Percentiles rank a stretch among this genome's conserved stretches.
phyloP scores from a whole-genome alignment of 169 alveolate species.

The Cryptosporidium ubiquitum region DNA sequence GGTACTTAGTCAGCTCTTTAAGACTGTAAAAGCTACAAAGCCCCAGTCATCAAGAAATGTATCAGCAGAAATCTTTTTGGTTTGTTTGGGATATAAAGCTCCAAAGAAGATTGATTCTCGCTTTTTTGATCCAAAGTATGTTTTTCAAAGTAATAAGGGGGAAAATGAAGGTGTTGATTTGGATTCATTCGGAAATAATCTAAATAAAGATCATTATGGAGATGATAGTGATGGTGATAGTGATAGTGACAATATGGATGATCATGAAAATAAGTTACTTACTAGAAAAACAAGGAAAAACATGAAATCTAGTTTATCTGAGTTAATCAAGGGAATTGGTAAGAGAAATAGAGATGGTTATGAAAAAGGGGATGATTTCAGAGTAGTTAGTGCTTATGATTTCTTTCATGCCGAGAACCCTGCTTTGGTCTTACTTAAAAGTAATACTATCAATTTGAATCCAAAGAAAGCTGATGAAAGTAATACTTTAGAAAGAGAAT shows the following conservation, averaged over 20 bases:
- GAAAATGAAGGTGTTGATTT: background rate
- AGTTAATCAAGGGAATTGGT: conserved; percentile 81
- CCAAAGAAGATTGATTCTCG: conserved; percentile 94
- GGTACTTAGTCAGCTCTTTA: conserved; percentile 95
- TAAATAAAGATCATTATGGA: conserved; percentile 21
- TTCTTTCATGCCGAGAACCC: conserved; percentile 83
- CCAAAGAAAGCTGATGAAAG: conserved; percentile 49
- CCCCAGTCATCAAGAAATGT: conserved; percentile 97
- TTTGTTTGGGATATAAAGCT: conserved; percentile 94
- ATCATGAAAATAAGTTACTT: conserved; percentile 56
- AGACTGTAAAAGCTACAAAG: conserved; percentile 96
- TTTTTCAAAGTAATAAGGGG: conserved; percentile 80
- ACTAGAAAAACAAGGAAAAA: conserved; percentile 75
- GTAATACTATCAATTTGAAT: conserved; percentile 78
- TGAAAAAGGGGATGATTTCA: conserved; percentile 86
- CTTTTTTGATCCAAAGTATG: conserved; percentile 94
- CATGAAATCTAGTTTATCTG: conserved; percentile 77
- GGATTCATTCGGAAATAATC: background rate
- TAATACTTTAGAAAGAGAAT: conserved; percentile 70
- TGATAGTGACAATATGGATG: conserved; percentile 67
- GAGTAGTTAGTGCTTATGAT: conserved; percentile 79
- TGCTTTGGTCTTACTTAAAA: conserved; percentile 80
- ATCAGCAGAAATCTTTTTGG: conserved; percentile 98
- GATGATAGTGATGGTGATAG: conserved; percentile 72
- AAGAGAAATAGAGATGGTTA: conserved; percentile 88